Conservation (phyloP, 306 rosid species). For the Gleditsia sinensis region DNA sequence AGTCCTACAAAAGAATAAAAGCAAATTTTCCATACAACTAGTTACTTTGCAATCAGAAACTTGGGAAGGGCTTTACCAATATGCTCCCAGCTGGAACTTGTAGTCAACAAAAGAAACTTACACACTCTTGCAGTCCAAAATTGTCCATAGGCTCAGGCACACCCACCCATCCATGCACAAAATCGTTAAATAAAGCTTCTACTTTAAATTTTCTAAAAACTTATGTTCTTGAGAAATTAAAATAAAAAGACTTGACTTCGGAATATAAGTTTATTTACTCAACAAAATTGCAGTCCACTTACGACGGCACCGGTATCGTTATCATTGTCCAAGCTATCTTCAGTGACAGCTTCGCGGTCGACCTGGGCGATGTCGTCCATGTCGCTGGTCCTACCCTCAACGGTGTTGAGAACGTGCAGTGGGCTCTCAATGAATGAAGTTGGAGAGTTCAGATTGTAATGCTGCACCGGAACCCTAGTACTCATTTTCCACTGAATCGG, state of each 20-base stretch:
- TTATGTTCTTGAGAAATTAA: too few relatives aligned
- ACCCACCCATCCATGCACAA: neutral
- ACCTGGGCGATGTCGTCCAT: conserved; percentile 59
- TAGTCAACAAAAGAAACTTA: too few relatives aligned
- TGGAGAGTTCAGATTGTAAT: conserved; percentile 80
- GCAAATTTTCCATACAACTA: neutral
- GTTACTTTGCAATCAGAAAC: neutral
- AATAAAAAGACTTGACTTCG: too few relatives aligned
- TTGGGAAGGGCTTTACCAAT: too few relatives aligned
- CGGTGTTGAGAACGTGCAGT: conserved; percentile 85
- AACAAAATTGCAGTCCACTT: conserved; percentile 29
- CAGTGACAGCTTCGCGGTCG: conserved; percentile 55
- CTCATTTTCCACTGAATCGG: conserved; percentile 51
- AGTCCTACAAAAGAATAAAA: conserved; percentile 46
- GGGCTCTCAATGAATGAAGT: conserved; percentile 81
- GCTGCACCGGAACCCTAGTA: conserved; percentile 87
- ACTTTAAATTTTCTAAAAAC: too few relatives aligned
- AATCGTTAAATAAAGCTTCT: too few relatives aligned
- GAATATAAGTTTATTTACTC: too few relatives aligned
- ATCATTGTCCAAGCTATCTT: conserved; percentile 54
- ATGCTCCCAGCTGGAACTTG: too few relatives aligned
- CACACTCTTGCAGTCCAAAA: neutral
- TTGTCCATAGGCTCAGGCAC: neutral
- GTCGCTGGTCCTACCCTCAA: conserved; percentile 55
- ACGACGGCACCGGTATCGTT: conserved; percentile 63